Evolutionary conservation across 371 early-diverging fungal species (phyloP).

Genomic region (Blyttiomyces sp.): DNA sequence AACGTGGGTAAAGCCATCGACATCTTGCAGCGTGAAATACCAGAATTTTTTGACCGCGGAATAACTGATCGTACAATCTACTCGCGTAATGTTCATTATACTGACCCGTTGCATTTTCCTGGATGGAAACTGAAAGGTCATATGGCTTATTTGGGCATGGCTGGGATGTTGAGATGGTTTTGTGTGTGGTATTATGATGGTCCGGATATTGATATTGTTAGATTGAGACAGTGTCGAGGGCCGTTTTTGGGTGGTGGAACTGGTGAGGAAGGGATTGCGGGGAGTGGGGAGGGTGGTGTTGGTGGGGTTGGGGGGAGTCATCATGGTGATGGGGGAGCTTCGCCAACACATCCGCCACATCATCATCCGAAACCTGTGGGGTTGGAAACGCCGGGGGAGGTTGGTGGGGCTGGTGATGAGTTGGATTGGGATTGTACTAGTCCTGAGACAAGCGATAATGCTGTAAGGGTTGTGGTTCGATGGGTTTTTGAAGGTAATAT

Average conservation of each 20-base stretch:
- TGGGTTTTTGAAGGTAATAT: constrained; percentile 25
- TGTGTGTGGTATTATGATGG: background rate
- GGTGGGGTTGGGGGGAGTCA: background rate
- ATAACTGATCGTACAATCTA: constrained; percentile 12
- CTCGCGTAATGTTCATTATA: background rate
- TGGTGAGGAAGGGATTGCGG: background rate
- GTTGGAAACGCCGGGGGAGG: background rate
- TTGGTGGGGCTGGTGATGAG: background rate
- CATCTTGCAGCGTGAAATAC: constrained; percentile 7
- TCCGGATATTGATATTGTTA: background rate
- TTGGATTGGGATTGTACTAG: too few species aligned
- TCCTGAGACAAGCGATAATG: too few species aligned
- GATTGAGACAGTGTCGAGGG: constrained; percentile 4
- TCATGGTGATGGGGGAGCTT: background rate
- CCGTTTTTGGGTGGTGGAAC: background rate
- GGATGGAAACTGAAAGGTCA: background rate
- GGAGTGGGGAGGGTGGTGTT: background rate
- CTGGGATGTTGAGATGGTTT: background rate
- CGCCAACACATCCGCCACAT: background rate
- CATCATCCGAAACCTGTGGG: background rate
- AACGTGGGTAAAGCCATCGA: constrained; percentile 2
- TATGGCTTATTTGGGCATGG: background rate
- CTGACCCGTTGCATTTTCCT: constrained; percentile 11
- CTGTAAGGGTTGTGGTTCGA: constrained; percentile 16
- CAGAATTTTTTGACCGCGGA: constrained; percentile 9